These are phyloP conservation scores for Pythium myriotylum DNA, from an alignment of 352 stramenopile species.

Conservation along the genomic window DNA sequence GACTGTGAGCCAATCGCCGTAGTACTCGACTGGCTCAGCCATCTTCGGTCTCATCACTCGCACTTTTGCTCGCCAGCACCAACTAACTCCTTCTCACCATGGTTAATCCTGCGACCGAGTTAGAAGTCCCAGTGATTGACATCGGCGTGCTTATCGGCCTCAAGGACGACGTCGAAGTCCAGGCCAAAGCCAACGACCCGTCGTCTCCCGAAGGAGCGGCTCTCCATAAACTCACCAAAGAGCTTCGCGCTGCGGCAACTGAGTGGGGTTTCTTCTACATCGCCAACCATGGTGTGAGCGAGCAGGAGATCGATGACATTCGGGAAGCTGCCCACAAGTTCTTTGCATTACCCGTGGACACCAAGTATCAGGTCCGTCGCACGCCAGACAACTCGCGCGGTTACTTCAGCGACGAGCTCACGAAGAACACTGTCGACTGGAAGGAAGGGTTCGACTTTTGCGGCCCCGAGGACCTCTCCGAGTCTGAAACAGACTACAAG, in stretches of 20 bases:
- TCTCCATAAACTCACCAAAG: slow-evolving; percentile 30
- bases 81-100: no score
- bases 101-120: no score
- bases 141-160: background rate
- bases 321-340: slow-evolving; percentile 64
- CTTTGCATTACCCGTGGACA: slow-evolving; percentile 72
- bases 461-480: slow-evolving; percentile 24
- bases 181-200: slow-evolving; percentile 3
- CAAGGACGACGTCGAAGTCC: background rate
- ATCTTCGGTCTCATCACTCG: no score
- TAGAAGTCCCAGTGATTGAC: background rate
- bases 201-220: background rate
- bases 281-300: slow-evolving; percentile 69
- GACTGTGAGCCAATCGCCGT: no score
- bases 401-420: slow-evolving; percentile 94
- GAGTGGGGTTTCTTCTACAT: slow-evolving; percentile 95
- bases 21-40: no score
- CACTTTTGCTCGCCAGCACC: no score
- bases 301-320: slow-evolving; percentile 63
- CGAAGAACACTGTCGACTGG: slow-evolving; percentile 92
- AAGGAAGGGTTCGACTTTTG: slow-evolving; percentile 88
- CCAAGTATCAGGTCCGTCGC: slow-evolving; percentile 61
- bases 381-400: slow-evolving; percentile 81
- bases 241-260: slow-evolving; percentile 53
- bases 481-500: slow-evolving; percentile 64